phyloP scores from a whole-genome alignment of 2,329 filamentous ascomycete genomes.

The Colletotrichum sp. region DNA sequence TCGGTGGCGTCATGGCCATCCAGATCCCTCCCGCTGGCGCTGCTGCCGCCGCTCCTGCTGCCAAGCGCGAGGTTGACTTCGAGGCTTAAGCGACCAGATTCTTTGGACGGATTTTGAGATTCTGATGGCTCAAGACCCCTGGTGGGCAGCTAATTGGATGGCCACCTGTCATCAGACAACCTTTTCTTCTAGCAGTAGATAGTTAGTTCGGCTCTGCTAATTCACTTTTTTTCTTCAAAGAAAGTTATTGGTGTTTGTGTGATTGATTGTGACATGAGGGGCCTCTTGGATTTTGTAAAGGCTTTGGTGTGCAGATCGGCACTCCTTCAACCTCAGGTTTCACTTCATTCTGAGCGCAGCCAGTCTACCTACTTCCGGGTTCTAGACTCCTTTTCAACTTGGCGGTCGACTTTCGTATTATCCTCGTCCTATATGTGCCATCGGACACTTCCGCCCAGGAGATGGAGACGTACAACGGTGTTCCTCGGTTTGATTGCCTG shows the following conservation, averaged over 20 bases:
- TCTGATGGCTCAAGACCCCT: not conserved
- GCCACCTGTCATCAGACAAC: not conserved
- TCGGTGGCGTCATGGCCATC: slow-evolving; percentile 43
- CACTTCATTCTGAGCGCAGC: not conserved
- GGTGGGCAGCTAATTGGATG: not conserved
- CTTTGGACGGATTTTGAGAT: not conserved
- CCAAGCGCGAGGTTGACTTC: slow-evolving; percentile 10
- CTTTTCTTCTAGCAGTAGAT: not conserved
- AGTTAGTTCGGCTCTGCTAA: not conserved
- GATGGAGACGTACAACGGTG: not conserved
- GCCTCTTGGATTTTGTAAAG: not conserved
- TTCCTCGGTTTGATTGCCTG: not conserved
- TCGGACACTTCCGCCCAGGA: not conserved
- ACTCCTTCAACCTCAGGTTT: not conserved
- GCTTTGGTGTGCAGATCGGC: not conserved
- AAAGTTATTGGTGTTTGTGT: not conserved
- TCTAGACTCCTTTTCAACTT: not conserved
- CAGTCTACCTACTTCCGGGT: not conserved
- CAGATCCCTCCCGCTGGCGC: slow-evolving; percentile 34
- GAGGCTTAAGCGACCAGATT: not conserved
- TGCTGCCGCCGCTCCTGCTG: not conserved
- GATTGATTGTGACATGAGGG: not conserved
- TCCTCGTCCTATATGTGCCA: not conserved
- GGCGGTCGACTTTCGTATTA: not conserved
- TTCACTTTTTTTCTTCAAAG: not conserved